A percentile compares a stretch with the other conserved stretches of the same genome.
phyloP scores from a whole-genome alignment of 169 alveolate genomes.

The Hammondia hammondi region DNA sequence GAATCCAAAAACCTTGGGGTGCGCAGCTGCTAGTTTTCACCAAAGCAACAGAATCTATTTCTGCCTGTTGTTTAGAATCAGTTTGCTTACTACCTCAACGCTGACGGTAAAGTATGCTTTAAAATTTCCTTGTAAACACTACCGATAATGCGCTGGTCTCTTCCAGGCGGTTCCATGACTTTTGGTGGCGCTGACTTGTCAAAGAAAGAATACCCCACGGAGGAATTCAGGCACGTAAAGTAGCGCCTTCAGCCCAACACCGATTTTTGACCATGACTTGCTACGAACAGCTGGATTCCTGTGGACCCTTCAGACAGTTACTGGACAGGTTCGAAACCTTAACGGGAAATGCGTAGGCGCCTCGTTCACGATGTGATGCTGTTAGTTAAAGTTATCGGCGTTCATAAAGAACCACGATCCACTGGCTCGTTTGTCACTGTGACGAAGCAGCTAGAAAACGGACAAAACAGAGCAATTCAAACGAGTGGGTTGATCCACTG shows the following conservation, averaged over 20 bases:
- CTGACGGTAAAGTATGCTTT: conserved; percentile 38
- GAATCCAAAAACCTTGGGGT: conserved; percentile 59
- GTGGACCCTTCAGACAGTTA: conserved; percentile 73
- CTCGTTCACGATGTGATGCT: background rate
- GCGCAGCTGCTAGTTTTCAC: background rate
- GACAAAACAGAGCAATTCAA: background rate
- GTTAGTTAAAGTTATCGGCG: conserved; percentile 1
- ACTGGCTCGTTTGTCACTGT: background rate
- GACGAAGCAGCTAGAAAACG: background rate
- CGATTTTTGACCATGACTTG: background rate
- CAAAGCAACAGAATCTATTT: background rate
- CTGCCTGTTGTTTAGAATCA: conserved; percentile 42
- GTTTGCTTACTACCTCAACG: conserved; percentile 64
- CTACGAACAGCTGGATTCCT: conserved; percentile 60
- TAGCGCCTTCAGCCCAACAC: background rate
- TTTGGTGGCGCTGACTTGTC: conserved; percentile 71
- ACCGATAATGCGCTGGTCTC: too few species aligned
- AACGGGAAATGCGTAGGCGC: too few species aligned
- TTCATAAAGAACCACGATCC: conserved; percentile 3
- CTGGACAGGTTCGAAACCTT: conserved; percentile 62
- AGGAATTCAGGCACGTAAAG: conserved; percentile 60
- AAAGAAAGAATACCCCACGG: conserved; percentile 53
- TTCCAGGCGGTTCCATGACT: conserved; percentile 63
- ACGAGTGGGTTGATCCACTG: background rate
- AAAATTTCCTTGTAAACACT: background rate